phyloP scores from a whole-genome alignment of 768 basidiomycete species.

The Epithele typhae region DNA sequence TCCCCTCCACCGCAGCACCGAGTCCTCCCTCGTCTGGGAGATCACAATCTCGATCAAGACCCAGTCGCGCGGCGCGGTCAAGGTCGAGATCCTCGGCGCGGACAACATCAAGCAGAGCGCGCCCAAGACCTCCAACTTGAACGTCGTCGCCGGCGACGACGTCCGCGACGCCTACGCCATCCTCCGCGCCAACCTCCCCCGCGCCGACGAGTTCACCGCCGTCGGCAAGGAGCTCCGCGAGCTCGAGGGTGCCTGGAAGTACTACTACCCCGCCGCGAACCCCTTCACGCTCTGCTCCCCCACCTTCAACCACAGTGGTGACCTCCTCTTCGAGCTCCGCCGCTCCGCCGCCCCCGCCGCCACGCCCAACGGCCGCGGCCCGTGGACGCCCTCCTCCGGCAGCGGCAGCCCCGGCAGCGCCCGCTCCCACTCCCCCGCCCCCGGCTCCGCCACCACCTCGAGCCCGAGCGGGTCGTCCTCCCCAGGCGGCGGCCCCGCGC shows the following conservation, averaged over 20 bases:
- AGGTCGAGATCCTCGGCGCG: slow-evolving; percentile 16
- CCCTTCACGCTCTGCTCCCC: slow-evolving; percentile 28
- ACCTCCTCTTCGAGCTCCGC: slow-evolving; percentile 27
- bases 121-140: slow-evolving; percentile 8
- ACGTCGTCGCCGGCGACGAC: slow-evolving; percentile 5
- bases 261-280: slow-evolving; percentile 19
- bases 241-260: slow-evolving; percentile 27
- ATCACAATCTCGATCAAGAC: slow-evolving; percentile 18
- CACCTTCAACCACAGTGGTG: slow-evolving; percentile 27
- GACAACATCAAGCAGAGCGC: slow-evolving; percentile 8
- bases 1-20: slow-evolving; percentile 12
- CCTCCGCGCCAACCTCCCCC: slow-evolving; percentile 15
- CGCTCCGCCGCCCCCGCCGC: too few species aligned
- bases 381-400: too few species aligned
- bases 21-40: slow-evolving; percentile 21
- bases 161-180: slow-evolving; percentile 3
- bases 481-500: too few species aligned
- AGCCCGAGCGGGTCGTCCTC: too few species aligned
- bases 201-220: slow-evolving; percentile 15
- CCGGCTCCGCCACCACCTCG: too few species aligned
- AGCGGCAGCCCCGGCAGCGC: too few species aligned
- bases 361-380: too few species aligned
- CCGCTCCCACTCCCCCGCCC: too few species aligned
- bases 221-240: slow-evolving; percentile 20
- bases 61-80: slow-evolving; percentile 16